These are phyloP conservation scores for Phytophthora pistaciae DNA, from an alignment of 352 stramenopile genomes.

Conservation along the genomic window DNA sequence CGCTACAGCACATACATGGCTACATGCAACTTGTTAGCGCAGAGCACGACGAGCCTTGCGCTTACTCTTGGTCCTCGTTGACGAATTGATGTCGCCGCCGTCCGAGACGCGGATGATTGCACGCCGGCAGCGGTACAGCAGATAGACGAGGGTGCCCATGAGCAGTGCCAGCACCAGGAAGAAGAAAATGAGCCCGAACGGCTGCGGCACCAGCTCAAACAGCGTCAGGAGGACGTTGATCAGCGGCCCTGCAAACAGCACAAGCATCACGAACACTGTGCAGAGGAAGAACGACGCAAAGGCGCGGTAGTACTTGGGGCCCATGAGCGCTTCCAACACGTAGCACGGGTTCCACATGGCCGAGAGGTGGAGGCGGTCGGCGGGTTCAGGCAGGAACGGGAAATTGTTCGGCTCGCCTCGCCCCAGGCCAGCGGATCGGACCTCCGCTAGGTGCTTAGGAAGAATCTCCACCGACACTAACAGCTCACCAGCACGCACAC, in stretches of 20 bases:
- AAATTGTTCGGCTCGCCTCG: constrained; percentile 86
- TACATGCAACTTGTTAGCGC: constrained; percentile 14
- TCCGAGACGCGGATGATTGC: constrained; percentile 44
- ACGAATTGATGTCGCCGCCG: constrained; percentile 22
- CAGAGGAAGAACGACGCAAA: constrained; percentile 77
- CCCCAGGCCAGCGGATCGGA: constrained; percentile 76
- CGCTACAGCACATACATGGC: neutral
- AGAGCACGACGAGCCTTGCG: constrained; percentile 29
- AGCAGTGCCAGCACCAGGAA: constrained; percentile 50
- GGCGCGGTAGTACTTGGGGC: constrained; percentile 73
- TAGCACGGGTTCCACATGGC: constrained; percentile 88
- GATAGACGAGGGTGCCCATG: constrained; percentile 51
- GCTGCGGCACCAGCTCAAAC: constrained; percentile 68
- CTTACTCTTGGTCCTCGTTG: constrained; percentile 23
- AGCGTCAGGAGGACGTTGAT: constrained; percentile 77
- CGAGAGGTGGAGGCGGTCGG: constrained; percentile 76
- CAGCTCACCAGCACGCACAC: constrained; percentile 68
- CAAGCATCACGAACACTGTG: constrained; percentile 56
- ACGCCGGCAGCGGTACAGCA: constrained; percentile 65
- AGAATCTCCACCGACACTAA: constrained; percentile 83
- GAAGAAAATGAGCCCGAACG: constrained; percentile 71
- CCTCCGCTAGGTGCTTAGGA: constrained; percentile 57
- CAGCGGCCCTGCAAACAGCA: constrained; percentile 77
- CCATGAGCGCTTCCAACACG: constrained; percentile 81
- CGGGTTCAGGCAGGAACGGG: constrained; percentile 74